These are phyloP conservation scores for Eimeria brunetti DNA, from an alignment of 169 alveolate species.

Conservation along the genomic window DNA sequence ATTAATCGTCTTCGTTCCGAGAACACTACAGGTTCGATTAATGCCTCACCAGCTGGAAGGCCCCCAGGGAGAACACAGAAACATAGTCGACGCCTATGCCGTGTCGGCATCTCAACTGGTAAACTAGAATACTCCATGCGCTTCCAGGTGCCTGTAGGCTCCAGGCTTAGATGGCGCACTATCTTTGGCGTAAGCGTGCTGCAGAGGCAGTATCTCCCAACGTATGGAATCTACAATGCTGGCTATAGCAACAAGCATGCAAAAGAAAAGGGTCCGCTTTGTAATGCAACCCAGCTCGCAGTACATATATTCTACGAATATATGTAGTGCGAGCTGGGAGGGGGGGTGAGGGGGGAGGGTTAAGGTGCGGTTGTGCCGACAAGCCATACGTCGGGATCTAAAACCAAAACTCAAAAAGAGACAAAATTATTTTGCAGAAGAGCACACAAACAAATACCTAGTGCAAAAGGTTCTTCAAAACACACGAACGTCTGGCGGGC, in stretches of 20 bases:
- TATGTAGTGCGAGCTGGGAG: too few relatives aligned
- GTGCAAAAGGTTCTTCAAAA: too few relatives aligned
- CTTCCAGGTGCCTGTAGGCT: too few relatives aligned
- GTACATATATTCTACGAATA: too few relatives aligned
- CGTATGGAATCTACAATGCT: not conserved
- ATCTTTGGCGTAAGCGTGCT: not conserved
- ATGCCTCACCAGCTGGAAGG: not conserved
- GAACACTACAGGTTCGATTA: not conserved
- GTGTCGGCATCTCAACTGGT: not conserved
- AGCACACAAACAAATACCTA: too few relatives aligned
- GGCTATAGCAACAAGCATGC: not conserved
- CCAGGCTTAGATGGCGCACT: not conserved
- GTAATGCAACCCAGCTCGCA: too few relatives aligned
- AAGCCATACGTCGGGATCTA: not conserved
- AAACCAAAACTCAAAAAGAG: not conserved
- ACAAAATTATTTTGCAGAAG: too few relatives aligned
- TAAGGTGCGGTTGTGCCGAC: not conserved
- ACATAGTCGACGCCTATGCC: not conserved
- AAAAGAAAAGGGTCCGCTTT: not conserved
- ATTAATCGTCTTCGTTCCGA: not conserved
- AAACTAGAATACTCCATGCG: not conserved
- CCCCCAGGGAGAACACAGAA: not conserved
- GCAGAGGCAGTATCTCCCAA: not conserved
- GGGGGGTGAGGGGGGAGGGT: too few relatives aligned
- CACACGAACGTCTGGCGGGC: not conserved